Percentiles rank a stretch among this genome's conserved stretches.
Evolutionary conservation across 805 yeast species (phyloP).

Genomic region (Hanseniaspora mollemarum): DNA sequence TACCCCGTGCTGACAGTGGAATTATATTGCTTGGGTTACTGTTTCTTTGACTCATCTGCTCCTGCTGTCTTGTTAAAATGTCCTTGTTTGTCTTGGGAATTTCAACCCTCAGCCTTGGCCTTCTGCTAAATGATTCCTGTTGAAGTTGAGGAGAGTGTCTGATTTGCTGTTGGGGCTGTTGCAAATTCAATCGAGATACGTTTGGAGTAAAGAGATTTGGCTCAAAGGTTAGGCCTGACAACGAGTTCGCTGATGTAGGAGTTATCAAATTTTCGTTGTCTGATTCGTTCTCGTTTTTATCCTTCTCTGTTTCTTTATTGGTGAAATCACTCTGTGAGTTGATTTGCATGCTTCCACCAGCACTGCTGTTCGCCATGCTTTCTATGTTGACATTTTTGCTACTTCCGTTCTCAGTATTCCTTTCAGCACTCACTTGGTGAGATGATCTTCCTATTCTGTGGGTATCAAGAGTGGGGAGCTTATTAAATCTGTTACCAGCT

Average conservation of each 20-base stretch:
- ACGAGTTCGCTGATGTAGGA: constrained; percentile 20
- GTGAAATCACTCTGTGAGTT: not conserved
- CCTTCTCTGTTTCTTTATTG: not conserved
- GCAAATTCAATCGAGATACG: not conserved
- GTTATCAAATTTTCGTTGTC: constrained; percentile 21
- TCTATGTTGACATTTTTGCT: not conserved
- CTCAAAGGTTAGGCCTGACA: constrained; percentile 23
- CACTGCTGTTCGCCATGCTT: not conserved
- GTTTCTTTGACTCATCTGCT: constrained; percentile 1
- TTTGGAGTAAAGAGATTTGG: constrained; percentile 30
- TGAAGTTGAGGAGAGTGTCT: constrained; percentile 20
- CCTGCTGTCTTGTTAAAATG: not conserved
- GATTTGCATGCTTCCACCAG: not conserved
- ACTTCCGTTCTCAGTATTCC: not conserved
- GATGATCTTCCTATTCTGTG: not conserved
- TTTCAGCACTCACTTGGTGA: not conserved
- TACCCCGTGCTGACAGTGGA: constrained; percentile 6
- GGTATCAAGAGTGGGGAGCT: constrained; percentile 2
- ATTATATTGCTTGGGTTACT: constrained; percentile 9
- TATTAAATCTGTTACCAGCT: not conserved
- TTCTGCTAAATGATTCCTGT: constrained; percentile 20
- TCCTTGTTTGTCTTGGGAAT: constrained; percentile 13
- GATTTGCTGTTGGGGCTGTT: constrained; percentile 19
- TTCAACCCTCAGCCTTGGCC: constrained; percentile 13
- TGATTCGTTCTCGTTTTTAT: constrained; percentile 11